These are phyloP conservation scores for Aspergillus proliferans DNA, from an alignment of 2,329 filamentous ascomycete species.

Conservation along the genomic window DNA sequence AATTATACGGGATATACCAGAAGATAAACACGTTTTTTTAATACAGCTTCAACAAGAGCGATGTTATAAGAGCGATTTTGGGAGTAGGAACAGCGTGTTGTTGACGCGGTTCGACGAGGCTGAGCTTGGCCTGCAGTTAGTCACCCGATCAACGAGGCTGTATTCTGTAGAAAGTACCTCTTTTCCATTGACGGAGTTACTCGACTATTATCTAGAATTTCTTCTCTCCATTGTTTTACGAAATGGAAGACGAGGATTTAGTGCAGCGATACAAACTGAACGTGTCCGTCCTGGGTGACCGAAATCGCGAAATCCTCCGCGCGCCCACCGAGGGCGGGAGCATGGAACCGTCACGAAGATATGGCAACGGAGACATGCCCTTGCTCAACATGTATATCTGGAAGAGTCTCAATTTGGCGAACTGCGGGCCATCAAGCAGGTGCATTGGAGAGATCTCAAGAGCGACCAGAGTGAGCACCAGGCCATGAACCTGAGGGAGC, in stretches of 20 bases:
- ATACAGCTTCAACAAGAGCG: too few relatives aligned
- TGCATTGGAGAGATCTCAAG: background rate
- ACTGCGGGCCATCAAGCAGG: background rate
- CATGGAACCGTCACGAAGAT: background rate
- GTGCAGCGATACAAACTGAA: constrained; percentile 1
- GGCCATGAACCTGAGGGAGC: background rate
- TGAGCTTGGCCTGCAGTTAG: background rate
- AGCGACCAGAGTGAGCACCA: background rate
- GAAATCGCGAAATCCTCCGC: background rate
- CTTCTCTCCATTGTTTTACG: background rate
- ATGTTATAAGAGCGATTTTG: too few relatives aligned
- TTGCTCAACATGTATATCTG: background rate
- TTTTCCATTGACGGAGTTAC: too few relatives aligned
- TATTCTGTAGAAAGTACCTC: background rate
- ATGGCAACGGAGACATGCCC: background rate
- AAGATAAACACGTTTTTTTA: too few relatives aligned
- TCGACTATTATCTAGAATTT: too few relatives aligned
- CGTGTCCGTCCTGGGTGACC: background rate
- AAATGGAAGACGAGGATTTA: constrained; percentile 3
- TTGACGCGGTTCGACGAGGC: background rate
- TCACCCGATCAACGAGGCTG: background rate
- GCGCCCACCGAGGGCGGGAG: background rate
- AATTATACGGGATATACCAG: too few relatives aligned
- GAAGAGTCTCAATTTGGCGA: background rate
- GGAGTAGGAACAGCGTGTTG: background rate